Percentiles rank a stretch among this genome's conserved stretches.
Conservation (phyloP, 164 flowering plant genomes). For the Berberis thunbergii region DNA sequence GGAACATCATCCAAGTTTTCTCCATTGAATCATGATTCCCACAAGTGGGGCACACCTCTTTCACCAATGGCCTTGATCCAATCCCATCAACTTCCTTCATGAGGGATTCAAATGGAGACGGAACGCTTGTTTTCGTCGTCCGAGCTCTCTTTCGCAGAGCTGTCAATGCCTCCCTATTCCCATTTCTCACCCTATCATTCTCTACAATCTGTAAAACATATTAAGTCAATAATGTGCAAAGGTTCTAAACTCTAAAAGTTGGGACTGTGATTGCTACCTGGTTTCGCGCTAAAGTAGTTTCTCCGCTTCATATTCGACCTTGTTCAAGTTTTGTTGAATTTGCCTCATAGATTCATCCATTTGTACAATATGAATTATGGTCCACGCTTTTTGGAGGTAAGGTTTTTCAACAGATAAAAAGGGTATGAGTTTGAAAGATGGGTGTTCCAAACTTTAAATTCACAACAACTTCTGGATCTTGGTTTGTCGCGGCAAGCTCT, state of each 20-base stretch:
- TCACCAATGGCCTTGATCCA: constrained; percentile 53
- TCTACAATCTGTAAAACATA: constrained; percentile 54
- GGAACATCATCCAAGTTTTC: constrained; percentile 79
- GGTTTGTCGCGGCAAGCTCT: no score
- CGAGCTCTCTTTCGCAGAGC: constrained; percentile 72
- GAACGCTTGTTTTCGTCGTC: constrained; percentile 74
- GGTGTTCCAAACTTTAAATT: no score
- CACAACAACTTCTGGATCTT: no score
- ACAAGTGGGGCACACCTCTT: constrained; percentile 76
- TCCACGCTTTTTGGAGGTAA: no score
- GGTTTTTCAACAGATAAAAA: no score
- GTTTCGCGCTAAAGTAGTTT: constrained; percentile 66
- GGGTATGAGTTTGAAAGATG: no score
- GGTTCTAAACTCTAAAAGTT: background rate
- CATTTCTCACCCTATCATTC: constrained; percentile 73
- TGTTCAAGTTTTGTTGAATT: constrained; percentile 38
- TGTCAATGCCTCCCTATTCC: constrained; percentile 80
- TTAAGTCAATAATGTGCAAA: background rate
- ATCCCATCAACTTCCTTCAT: constrained; percentile 61
- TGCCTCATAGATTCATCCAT: constrained; percentile 58
- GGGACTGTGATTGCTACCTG: constrained; percentile 34
- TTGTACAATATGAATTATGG: background rate
- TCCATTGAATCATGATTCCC: constrained; percentile 72
- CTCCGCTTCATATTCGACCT: constrained; percentile 76
- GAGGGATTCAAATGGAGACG: constrained; percentile 65